These are phyloP conservation scores for Salvia miltiorrhiza DNA, from an alignment of 257 asterid genomes.

Conservation along the genomic window DNA sequence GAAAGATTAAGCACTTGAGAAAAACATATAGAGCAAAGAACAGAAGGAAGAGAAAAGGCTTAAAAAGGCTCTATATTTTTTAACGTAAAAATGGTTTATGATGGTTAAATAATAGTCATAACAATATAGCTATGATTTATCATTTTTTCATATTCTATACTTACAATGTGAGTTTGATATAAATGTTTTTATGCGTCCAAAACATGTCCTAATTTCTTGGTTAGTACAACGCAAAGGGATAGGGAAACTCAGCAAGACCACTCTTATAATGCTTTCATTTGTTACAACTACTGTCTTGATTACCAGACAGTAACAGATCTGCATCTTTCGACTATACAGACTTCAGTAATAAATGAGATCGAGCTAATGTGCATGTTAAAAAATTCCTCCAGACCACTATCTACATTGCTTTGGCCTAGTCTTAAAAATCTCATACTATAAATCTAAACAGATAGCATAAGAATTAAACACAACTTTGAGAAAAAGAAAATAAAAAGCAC, in stretches of 20 bases:
- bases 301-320: not conserved
- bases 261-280: too few relatives aligned
- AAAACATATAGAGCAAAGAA: not conserved
- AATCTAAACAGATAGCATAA: not conserved
- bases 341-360: not conserved
- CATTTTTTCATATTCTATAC: too few relatives aligned
- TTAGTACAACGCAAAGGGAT: too few relatives aligned
- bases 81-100: too few relatives aligned
- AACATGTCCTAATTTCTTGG: too few relatives aligned
- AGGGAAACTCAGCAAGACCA: too few relatives aligned
- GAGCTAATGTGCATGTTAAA: not conserved
- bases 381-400: not conserved
- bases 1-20: not conserved
- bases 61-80: not conserved
- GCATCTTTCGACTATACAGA: not conserved
- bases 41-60: not conserved
- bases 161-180: too few relatives aligned
- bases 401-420: not conserved
- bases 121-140: too few relatives aligned
- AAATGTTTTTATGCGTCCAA: too few relatives aligned
- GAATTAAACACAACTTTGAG: not conserved
- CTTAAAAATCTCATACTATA: not conserved
- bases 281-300: not conserved
- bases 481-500: not conserved
- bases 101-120: too few relatives aligned